Evolutionary conservation across 257 asterid genomes (phyloP), one percentile per base, ranked within the genome.

Genomic region (Forsythia suspensa): DNA sequence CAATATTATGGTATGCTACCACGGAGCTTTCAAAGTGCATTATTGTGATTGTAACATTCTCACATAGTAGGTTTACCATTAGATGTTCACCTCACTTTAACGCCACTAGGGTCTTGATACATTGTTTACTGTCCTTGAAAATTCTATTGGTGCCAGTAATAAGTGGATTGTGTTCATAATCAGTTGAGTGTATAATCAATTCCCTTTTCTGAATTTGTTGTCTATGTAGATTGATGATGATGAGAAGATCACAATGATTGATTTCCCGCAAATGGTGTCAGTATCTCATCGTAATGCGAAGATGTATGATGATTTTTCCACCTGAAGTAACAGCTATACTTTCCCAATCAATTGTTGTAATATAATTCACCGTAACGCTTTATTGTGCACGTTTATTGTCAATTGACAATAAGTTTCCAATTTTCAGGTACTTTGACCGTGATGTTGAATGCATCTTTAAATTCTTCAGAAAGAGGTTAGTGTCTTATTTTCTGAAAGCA

Each of bases 231-330:
- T 95, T 83, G 95, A 92, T 82, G 99, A 95, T 82, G 97, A 95
- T 82, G 98, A 95, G 87, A 91, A 91, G 84, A 88, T 95, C 78
- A 95, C 99, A 4, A 84, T 95, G 87, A 95, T 95, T 88, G 99
- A 95, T 86, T 95, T 95, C 84, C 99, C 98, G 3, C 99, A 95
- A 87, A 95, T 95, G 99, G 98, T 95, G 76, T 95, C 99, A 5
- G 92, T 93, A 79, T 91, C 98, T 80, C 99, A 95, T 85, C 91
- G 86, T 75, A 95, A 95, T 80, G 98, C 97, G 6, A 79, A 93
- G 79, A 95, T 95, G 99, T 95, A 92, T 43, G 90, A 71, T 67
- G 3, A 38, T 46, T 48, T 65, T 73, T 16, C 75, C 83, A 57
- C 44, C 69, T 57, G 41, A 8, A 46, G 24, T 15, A 34, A 68